Base-by-base conservation (phyloP, 2,329 filamentous ascomycete genomes). In the Pseudogymnoascus destructans region DNA sequence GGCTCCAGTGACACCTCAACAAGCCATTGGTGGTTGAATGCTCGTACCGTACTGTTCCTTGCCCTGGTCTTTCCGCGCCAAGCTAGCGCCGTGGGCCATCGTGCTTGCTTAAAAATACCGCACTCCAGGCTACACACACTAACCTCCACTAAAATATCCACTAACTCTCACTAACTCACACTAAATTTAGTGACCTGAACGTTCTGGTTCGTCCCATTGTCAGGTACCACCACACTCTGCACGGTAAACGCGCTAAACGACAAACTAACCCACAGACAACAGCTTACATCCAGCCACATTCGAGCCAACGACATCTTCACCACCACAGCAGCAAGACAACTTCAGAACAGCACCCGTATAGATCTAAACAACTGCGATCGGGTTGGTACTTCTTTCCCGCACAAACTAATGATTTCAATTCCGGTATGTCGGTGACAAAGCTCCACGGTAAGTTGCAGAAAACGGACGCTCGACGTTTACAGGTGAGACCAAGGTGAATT, bases 391-490 rank as follows among this genome's bases (percentile, higher is more conserved):
- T 49, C 23, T 49, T 49, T 49, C 15, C 36, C 10, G 36, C 42
- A 25, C 7, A 46, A 46, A 46, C 19, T 46, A 25, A 3, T 23
- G 40, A 25, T n/a, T 46, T 46, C 40, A 46, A 46, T 46, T 42
- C 38, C 38, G 5, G 38, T 42, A 42, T 42, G 10, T 17, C 11
- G 21, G 19, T 49, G 42, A 49, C 42, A 23, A 27, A 49, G 42
- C 42, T 49, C 42, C 42, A 49, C 42, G 42, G 42, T 49, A 49
- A 49, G 23, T 27, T 8, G 42, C 42, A 49, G 42, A 49, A 49
- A 49, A 8, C 42, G 42, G 42, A 49, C 8, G 7, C 21, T 25
- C 23, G n/a, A 49, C 23, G 42, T 49, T 49, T 27, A 49, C 42
- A 49, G 42, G 42, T 49, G 23, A 49, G 42, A 49, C 42, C 5